Conservation (phyloP, 345 rosid species). For the Erucastrum elatum region DNA sequence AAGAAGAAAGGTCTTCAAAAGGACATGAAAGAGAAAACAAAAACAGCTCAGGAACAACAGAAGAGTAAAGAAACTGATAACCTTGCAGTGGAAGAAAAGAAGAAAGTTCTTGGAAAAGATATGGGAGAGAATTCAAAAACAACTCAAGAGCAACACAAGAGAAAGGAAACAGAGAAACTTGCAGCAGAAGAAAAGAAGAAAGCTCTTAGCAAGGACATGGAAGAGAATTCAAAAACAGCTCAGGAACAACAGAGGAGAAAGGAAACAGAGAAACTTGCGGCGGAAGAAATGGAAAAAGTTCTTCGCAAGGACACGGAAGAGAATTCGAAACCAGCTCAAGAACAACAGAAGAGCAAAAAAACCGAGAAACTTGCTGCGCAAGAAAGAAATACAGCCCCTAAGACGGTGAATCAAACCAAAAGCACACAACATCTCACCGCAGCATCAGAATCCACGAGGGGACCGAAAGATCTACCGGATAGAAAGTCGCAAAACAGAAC, state of each 20-base stretch:
- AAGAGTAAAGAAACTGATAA: neutral
- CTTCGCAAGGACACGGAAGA: slow-evolving; percentile 20
- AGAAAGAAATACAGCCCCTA: slow-evolving; percentile 27
- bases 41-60: neutral
- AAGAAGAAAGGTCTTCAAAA: slow-evolving; percentile 19
- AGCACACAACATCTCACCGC: slow-evolving; percentile 30
- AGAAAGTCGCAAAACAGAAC: slow-evolving; percentile 29
- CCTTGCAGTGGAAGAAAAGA: slow-evolving; percentile 23
- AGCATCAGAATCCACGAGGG: slow-evolving; percentile 33
- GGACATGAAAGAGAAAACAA: slow-evolving; percentile 18
- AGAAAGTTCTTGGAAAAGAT: slow-evolving; percentile 22
- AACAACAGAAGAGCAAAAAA: slow-evolving; percentile 1
- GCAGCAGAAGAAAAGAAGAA: slow-evolving; percentile 28
- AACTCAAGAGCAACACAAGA: slow-evolving; percentile 7
- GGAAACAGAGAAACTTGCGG: slow-evolving; percentile 24
- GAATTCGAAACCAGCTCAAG: slow-evolving; percentile 10
- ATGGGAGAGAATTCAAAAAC: slow-evolving; percentile 1
- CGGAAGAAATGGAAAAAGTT: slow-evolving; percentile 26
- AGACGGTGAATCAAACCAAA: slow-evolving; percentile 16
- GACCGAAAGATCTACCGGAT: slow-evolving; percentile 26
- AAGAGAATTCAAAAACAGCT: slow-evolving; percentile 19
- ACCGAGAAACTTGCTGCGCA: slow-evolving; percentile 1
- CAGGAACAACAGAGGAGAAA: slow-evolving; percentile 9
- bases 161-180: slow-evolving; percentile 26
- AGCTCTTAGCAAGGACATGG: neutral